Percentiles rank a stretch among this genome's conserved stretches.
phyloP scores from a whole-genome alignment of 768 basidiomycete genomes.

The Russula sp. region DNA sequence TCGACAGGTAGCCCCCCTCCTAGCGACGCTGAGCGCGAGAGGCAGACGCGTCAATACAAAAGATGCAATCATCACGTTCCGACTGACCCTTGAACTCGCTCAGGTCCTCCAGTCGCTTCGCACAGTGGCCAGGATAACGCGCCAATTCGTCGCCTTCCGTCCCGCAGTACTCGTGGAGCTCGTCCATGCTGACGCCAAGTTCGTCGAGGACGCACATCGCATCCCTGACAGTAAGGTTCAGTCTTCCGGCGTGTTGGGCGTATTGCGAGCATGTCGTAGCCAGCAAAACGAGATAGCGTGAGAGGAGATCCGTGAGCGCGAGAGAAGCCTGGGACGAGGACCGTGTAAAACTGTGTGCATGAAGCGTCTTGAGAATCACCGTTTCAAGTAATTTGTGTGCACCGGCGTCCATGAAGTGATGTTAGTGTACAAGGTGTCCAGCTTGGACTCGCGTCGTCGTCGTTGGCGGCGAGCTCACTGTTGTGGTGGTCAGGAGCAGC shows the following conservation, averaged over 20 bases:
- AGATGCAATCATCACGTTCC: conserved; percentile 22
- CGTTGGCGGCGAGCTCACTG: conserved; percentile 19
- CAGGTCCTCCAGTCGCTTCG: conserved; percentile 63
- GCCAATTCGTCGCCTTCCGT: conserved; percentile 63
- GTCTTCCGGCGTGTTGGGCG: conserved; percentile 68
- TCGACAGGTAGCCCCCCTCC: conserved; percentile 46
- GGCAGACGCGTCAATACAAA: conserved; percentile 27
- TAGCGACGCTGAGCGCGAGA: conserved; percentile 44
- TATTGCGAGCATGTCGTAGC: conserved; percentile 63
- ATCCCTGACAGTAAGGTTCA: conserved; percentile 49
- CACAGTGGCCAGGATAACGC: conserved; percentile 57
- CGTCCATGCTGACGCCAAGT: conserved; percentile 62
- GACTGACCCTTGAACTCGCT: conserved; percentile 62
- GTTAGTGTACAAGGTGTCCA: background rate
- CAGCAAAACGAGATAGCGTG: conserved; percentile 63
- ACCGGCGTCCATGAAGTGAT: conserved; percentile 41
- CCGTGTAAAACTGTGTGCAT: conserved; percentile 70
- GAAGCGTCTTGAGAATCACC: conserved; percentile 59
- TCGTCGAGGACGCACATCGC: conserved; percentile 63
- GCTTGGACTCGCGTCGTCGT: conserved; percentile 17
- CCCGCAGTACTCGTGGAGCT: conserved; percentile 58
- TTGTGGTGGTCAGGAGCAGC: conserved; percentile 23
- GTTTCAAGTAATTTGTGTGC: conserved; percentile 59
- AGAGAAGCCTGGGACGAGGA: conserved; percentile 65
- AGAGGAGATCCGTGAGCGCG: conserved; percentile 66